Evolutionary conservation across 345 rosid genomes (phyloP).

Genomic region (Camelina laxa): DNA sequence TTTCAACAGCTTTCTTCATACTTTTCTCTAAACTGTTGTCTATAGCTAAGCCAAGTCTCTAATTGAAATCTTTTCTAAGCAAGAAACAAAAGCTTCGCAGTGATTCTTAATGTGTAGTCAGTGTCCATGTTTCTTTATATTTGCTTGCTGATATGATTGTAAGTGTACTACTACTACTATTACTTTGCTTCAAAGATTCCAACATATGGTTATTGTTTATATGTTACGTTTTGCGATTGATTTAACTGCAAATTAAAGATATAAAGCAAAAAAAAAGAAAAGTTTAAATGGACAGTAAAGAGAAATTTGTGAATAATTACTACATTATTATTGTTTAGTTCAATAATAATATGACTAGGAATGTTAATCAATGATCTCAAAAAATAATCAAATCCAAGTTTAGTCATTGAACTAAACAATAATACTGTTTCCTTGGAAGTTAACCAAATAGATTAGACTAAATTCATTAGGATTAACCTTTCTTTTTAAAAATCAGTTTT

Average conservation of each 20-base stretch:
- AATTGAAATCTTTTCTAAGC: constrained; percentile 21
- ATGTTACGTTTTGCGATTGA: constrained; percentile 17
- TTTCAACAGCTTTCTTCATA: not conserved
- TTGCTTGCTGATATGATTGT: constrained; percentile 1
- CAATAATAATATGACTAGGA: too few species aligned
- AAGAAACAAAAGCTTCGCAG: not conserved
- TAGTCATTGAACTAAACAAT: not conserved
- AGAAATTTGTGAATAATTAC: too few species aligned
- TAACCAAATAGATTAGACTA: not conserved
- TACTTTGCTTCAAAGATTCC: constrained; percentile 34
- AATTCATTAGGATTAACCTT: not conserved
- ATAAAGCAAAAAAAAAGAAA: too few species aligned
- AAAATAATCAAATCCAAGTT: too few species aligned
- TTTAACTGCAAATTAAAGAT: too few species aligned
- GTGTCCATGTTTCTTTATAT: not conserved
- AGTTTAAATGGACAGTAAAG: too few species aligned
- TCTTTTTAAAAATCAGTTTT: not conserved
- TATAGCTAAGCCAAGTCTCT: constrained; percentile 28
- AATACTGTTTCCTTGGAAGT: not conserved
- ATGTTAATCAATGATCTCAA: too few species aligned
- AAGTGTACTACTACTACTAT: not conserved
- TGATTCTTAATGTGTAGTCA: not conserved
- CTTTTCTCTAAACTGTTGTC: constrained; percentile 18
- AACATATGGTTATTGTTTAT: not conserved
- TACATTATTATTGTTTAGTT: too few species aligned